These are phyloP conservation scores for Macaranga tanarius DNA, from an alignment of 441 rosid genomes.

Conservation along the genomic window DNA sequence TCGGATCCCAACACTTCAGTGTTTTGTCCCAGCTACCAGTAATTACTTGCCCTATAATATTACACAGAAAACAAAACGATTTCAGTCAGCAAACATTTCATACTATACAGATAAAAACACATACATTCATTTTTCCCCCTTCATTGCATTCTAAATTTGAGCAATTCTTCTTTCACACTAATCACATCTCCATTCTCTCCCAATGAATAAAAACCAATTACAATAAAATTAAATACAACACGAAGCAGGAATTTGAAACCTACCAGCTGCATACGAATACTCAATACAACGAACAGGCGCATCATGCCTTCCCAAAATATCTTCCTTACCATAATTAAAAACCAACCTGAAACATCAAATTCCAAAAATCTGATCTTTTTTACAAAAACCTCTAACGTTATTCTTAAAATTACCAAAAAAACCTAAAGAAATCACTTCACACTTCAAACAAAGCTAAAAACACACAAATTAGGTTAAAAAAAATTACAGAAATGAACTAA, in stretches of 20 bases:
- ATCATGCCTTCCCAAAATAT: slow-evolving; percentile 87
- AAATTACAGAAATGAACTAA: slow-evolving; percentile 24
- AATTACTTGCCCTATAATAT: slow-evolving; percentile 73
- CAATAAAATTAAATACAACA: too few species aligned
- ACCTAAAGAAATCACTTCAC: too few species aligned
- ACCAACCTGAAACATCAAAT: slow-evolving; percentile 61
- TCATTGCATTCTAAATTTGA: neutral
- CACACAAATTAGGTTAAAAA: neutral
- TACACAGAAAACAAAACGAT: neutral
- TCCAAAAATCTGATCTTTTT: slow-evolving; percentile 2
- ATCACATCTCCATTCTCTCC: neutral
- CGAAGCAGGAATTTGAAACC: too few species aligned
- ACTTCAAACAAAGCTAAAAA: neutral
- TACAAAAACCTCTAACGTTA: neutral
- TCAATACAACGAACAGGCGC: slow-evolving; percentile 90
- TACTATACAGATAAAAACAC: too few species aligned
- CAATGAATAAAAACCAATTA: too few species aligned
- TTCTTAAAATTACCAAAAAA: neutral
- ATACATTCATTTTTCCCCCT: neutral
- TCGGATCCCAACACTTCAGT: slow-evolving; percentile 95
- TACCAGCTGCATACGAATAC: slow-evolving; percentile 94
- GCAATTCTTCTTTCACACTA: neutral
- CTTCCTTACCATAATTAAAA: slow-evolving; percentile 81
- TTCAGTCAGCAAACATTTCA: too few species aligned
- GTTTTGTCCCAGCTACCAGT: slow-evolving; percentile 98